phyloP scores from a whole-genome alignment of 2,329 filamentous ascomycete genomes.

The Aspergillus flavus region DNA sequence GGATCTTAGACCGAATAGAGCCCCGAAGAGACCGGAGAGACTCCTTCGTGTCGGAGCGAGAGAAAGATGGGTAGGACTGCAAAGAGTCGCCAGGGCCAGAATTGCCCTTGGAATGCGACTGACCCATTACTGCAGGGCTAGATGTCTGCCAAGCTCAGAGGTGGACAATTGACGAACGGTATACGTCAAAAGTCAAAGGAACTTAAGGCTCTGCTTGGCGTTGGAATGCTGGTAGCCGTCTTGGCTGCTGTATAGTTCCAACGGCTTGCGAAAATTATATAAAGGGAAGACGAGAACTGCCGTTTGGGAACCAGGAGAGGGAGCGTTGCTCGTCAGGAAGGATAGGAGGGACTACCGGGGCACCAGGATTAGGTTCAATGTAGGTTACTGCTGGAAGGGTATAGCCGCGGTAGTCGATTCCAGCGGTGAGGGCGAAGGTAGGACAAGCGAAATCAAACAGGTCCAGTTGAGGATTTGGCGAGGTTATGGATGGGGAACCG shows the following conservation, averaged over 20 bases:
- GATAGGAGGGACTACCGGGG: constrained; percentile 3
- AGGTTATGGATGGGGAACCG: constrained; percentile 15
- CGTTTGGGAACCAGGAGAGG: not conserved
- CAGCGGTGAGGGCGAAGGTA: constrained; percentile 6
- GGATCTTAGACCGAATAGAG: constrained; percentile 81
- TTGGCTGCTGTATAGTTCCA: constrained; percentile 27
- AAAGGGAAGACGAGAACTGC: constrained; percentile 18
- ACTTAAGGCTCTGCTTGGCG: constrained; percentile 25
- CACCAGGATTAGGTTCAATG: constrained; percentile 1
- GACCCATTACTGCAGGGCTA: constrained; percentile 48
- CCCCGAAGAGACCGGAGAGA: constrained; percentile 84
- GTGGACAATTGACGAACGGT: constrained; percentile 26
- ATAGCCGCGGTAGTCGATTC: not conserved
- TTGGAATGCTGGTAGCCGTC: constrained; percentile 31
- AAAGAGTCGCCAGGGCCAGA: constrained; percentile 65
- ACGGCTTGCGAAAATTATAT: constrained; percentile 17
- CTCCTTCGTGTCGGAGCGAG: constrained; percentile 89
- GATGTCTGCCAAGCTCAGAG: constrained; percentile 37
- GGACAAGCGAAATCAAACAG: constrained; percentile 4
- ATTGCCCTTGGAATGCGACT: constrained; percentile 56
- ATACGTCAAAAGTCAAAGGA: constrained; percentile 25
- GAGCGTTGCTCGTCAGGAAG: not conserved
- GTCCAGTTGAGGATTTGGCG: constrained; percentile 13
- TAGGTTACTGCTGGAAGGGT: not conserved
- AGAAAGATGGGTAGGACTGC: constrained; percentile 88